Evolutionary conservation across 345 rosid genomes (phyloP), one percentile per base, ranked within the genome.

Genomic region (Acer saccharum): DNA sequence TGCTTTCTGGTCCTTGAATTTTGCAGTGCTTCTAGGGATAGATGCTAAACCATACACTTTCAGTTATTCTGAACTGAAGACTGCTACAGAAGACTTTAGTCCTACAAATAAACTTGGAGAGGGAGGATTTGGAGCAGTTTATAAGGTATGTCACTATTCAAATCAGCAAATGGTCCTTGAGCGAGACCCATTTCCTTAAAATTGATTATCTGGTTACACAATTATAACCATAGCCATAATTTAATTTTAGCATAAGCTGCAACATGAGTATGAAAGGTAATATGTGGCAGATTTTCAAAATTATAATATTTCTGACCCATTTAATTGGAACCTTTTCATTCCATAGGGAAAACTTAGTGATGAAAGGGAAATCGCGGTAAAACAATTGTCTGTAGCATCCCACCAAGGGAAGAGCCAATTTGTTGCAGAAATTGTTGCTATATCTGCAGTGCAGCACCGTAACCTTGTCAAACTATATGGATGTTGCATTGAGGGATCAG

Each of bases 51-150:
- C 77, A 1, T 74, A 74, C 61, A 63, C 70, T 7, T 74, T 74
- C 46, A 74, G 70, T 74, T 74, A 64, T 64, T 60, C 70, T 44
- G 77, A 48, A 48, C 77, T 74, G 52, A 74, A 50, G 69, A 50
- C 44, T n/a, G 60, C 77, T 64, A 64, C 77, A 2, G 69, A 74
- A 46, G 58, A 46, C 29, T 74, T 74, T 25, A 74, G 69, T 64
- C 69, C 70, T 14, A 43, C 46, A 61, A 74, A 68, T 43, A 17
- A n/a, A 17, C 50, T 44, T 43, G 97, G 95, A 78, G 97, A 94
- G 83, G 97, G 96, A 79, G 96, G 98, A 68, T 93, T 89, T 75
- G 94, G 98, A 78, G 90, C 94, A 5, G 91, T 91, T 72, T 94
- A 73, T 20, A 85, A 82, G 95, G 98, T 89, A 81, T 18, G 79